phyloP scores from a whole-genome alignment of 257 asterid genomes.

The Haberlea rhodopensis region DNA sequence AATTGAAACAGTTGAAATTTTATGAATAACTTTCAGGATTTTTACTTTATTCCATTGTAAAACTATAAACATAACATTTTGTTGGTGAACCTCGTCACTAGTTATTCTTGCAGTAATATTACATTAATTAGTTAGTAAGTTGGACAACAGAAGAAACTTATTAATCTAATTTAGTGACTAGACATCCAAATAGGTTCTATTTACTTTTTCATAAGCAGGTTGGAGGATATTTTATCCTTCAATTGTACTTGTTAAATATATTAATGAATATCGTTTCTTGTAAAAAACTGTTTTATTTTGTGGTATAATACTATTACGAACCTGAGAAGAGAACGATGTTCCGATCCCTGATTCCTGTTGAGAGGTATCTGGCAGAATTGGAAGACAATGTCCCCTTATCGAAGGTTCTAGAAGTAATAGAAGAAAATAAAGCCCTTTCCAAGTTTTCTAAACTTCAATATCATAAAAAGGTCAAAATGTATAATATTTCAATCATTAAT shows the following conservation, averaged over 20 bases:
- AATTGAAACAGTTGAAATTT: not conserved
- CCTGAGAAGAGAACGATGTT: conserved; percentile 70
- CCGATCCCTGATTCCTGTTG: conserved; percentile 58
- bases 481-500: not conserved
- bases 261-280: not conserved
- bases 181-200: not conserved
- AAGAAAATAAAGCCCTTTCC: conserved; percentile 55
- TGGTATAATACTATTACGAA: conserved; percentile 68
- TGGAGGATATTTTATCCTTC: not conserved
- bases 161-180: not conserved
- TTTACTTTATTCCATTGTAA: too few species aligned
- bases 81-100: not conserved
- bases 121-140: conserved; percentile 9
- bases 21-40: not conserved
- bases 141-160: not conserved
- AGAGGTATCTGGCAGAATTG: conserved; percentile 53
- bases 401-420: conserved; percentile 41
- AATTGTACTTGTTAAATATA: not conserved
- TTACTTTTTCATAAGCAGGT: not conserved
- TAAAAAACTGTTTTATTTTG: conserved; percentile 4
- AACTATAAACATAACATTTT: not conserved
- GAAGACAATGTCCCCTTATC: conserved; percentile 52
- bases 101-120: not conserved
- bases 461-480: conserved; percentile 39
- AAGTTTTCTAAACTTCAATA: conserved; percentile 48